Conservation (phyloP, 2,329 filamentous ascomycete species). For the Fusarium sp. region DNA sequence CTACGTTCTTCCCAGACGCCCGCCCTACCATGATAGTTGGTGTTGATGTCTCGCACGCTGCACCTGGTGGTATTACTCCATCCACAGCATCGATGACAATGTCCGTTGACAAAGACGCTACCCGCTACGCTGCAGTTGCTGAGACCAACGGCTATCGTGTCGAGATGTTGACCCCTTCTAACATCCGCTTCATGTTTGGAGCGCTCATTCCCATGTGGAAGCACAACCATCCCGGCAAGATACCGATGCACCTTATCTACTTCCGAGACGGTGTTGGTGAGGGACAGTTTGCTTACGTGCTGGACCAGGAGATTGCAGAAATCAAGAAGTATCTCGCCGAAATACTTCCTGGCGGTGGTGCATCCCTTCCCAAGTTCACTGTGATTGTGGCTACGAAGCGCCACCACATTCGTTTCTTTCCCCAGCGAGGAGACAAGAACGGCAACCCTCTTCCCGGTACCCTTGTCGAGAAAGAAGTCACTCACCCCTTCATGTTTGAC, state of each 20-base stretch:
- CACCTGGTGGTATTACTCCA: slow-evolving; percentile 71
- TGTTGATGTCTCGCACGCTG: slow-evolving; percentile 87
- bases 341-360: slow-evolving; percentile 42
- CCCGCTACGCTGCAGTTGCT: slow-evolving; percentile 81
- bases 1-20: slow-evolving; percentile 52
- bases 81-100: slow-evolving; percentile 92
- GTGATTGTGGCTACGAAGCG: slow-evolving; percentile 93
- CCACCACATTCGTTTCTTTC: slow-evolving; percentile 94
- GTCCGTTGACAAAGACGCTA: slow-evolving; percentile 76
- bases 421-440: slow-evolving; percentile 76
- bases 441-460: slow-evolving; percentile 87
- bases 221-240: slow-evolving; percentile 54
- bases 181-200: slow-evolving; percentile 73
- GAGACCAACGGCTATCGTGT: slow-evolving; percentile 85
- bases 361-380: slow-evolving; percentile 73
- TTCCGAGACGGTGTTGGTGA: slow-evolving; percentile 94
- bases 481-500: slow-evolving; percentile 89
- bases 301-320: slow-evolving; percentile 79
- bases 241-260: slow-evolving; percentile 83
- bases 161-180: slow-evolving; percentile 79
- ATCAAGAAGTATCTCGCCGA: slow-evolving; percentile 71
- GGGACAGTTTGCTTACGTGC: slow-evolving; percentile 82
- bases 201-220: slow-evolving; percentile 75
- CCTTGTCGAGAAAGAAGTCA: slow-evolving; percentile 88
- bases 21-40: slow-evolving; percentile 85